phyloP scores from a whole-genome alignment of 2,329 filamentous ascomycete species.

The Chalara sp. region DNA sequence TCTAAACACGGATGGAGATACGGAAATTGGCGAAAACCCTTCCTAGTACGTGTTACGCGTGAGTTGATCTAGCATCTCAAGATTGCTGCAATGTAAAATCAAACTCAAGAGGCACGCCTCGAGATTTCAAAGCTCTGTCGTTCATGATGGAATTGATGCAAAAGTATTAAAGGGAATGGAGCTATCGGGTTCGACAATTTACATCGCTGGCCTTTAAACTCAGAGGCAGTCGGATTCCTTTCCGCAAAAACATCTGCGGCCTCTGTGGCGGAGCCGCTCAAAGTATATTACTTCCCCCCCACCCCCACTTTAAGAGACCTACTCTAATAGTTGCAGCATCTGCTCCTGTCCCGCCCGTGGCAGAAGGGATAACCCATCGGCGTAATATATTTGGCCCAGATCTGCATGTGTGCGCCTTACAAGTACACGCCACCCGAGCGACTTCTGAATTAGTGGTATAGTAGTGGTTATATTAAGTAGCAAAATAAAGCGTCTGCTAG shows the following conservation, averaged over 20 bases:
- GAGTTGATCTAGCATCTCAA: conserved; percentile 8
- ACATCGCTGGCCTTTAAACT: conserved; percentile 24
- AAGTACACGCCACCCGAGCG: no score
- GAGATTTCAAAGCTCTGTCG: conserved; percentile 6
- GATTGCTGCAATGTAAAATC: conserved; percentile 10
- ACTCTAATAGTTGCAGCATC: conserved; percentile 4
- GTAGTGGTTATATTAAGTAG: no score
- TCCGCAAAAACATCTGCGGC: conserved; percentile 21
- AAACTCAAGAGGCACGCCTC: conserved; percentile 1
- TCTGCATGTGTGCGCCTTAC: no score
- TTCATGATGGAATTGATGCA: conserved; percentile 12
- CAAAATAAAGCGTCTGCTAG: no score
- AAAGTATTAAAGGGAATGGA: conserved; percentile 28
- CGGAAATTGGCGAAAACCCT: conserved; percentile 10
- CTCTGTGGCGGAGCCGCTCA: conserved; percentile 14
- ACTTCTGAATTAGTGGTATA: no score
- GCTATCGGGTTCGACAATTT: conserved; percentile 27
- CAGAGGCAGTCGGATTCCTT: conserved; percentile 26
- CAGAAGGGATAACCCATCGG: conserved; percentile 4
- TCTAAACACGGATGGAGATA: conserved; percentile 9
- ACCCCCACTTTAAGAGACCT: not conserved
- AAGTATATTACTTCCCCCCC: conserved; percentile 4
- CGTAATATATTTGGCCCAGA: conserved; percentile 4
- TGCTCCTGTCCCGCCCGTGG: conserved; percentile 1
- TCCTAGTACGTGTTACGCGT: not conserved